These are phyloP conservation scores for Detonula confervacea DNA, from an alignment of 352 stramenopile species.

Conservation along the genomic window DNA sequence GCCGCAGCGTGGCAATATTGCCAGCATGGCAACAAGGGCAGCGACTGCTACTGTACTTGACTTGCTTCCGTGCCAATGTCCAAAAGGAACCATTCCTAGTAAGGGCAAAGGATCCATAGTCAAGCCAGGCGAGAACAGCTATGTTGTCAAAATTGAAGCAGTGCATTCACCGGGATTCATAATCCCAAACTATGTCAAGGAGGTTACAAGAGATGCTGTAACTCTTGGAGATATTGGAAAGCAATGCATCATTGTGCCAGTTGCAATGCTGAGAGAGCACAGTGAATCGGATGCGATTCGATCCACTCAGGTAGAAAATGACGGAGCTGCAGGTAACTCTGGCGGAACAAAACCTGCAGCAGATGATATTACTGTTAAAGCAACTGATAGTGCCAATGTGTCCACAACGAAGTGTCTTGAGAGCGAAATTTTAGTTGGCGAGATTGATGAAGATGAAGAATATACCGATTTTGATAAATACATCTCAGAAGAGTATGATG, in stretches of 20 bases:
- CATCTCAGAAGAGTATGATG: neutral
- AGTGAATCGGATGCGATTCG: slow-evolving; percentile 5
- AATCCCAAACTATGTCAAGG: neutral
- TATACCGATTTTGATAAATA: slow-evolving; percentile 7
- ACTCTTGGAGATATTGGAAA: slow-evolving; percentile 27
- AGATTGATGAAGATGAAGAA: neutral
- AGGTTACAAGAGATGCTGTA: neutral
- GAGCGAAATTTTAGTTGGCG: too few relatives aligned
- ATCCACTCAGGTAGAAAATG: neutral
- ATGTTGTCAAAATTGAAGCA: neutral
- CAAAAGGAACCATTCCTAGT: slow-evolving; percentile 5
- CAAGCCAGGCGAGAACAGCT: too few relatives aligned
- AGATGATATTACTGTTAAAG: too few relatives aligned
- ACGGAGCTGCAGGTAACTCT: neutral
- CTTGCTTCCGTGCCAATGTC: slow-evolving; percentile 8
- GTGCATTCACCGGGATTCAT: neutral
- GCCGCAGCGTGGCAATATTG: slow-evolving; percentile 38
- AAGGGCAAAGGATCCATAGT: neutral
- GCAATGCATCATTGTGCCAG: slow-evolving; percentile 18
- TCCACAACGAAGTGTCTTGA: too few relatives aligned
- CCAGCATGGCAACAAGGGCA: slow-evolving; percentile 43
- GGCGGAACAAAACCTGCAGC: neutral
- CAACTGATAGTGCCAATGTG: too few relatives aligned
- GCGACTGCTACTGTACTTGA: slow-evolving; percentile 34
- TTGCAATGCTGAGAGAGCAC: slow-evolving; percentile 39